Evolutionary conservation across 345 rosid species (phyloP), one percentile per base, ranked within the genome.

Genomic region (Aurinia saxatilis): DNA sequence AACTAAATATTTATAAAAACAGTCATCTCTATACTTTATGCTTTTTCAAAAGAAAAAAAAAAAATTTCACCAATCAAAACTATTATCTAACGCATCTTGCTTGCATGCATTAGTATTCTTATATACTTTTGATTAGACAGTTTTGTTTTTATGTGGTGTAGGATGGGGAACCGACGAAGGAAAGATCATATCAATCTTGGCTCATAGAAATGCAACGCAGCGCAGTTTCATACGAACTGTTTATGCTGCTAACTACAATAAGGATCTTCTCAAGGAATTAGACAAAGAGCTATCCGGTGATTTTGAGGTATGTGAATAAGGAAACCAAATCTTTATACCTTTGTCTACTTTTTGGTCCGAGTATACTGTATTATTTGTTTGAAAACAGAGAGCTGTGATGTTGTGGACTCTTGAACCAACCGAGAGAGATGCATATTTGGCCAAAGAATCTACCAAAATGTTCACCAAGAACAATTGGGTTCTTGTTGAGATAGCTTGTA

Each of bases 161-260:
- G 98, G 98, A 67, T 91, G 96, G 95, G 98, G 98, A 23, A 88
- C 98, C 10, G 78, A 92, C 53, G 98, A 92, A 71, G 68, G 64
- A 1, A 48, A 79, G 76, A 89, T 86, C 70, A 85, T 89, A 63
- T 81, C 87, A 36, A 82, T 92, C 57, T 68, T 92, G 84, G 91
- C 91, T 57, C 96, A 88, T 57, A 76, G 95, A 63, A 84, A 79
- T 51, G 86, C 95, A 13, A 72, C 72, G 0, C 98, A 88, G 27
- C 95, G 95, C 65, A 76, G 72, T 58, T 31, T 51, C 10, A 88
- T 92, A 31, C 80, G 84, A 5, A 67, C 77, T 42, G 58, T 74
- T 63, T 92, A 92, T 57, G 70, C 69, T n/a, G 85, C 85, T 67
- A 74, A 78, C 23, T 81, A 86, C 57, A 84, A 91, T 38, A 82